Evolutionary conservation across 768 basidiomycete species (phyloP).

Genomic region (Arthromyces matolae): DNA sequence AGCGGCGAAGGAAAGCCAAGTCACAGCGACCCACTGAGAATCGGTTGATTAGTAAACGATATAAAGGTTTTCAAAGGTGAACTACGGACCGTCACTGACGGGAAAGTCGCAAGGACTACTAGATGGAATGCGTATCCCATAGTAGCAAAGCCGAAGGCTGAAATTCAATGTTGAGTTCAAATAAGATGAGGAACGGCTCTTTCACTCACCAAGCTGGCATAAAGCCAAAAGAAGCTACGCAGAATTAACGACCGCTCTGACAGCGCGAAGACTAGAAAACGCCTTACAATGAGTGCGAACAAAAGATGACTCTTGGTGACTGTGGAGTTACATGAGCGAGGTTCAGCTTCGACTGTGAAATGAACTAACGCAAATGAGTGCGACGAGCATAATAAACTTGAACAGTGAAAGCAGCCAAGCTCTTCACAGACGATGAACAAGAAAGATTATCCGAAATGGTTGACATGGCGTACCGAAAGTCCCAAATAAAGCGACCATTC

Average conservation of each 20-base stretch:
- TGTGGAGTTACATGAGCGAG: background rate
- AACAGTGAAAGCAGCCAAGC: background rate
- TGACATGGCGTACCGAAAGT: background rate
- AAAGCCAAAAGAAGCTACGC: background rate
- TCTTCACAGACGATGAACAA: background rate
- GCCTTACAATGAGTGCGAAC: background rate
- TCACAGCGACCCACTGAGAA: background rate
- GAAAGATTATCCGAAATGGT: no score
- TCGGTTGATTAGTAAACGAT: no score
- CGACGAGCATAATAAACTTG: conserved; percentile 4
- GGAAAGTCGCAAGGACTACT: background rate
- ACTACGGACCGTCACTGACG: background rate
- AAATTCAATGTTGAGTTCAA: background rate
- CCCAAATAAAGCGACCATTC: conserved; percentile 5
- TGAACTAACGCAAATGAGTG: background rate
- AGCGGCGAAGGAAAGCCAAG: background rate
- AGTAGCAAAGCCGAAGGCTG: conserved; percentile 1
- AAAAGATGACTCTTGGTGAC: background rate
- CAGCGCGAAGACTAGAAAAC: background rate
- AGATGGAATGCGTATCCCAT: conserved; percentile 1
- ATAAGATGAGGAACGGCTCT: background rate
- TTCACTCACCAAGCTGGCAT: background rate
- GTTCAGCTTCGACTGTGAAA: no score
- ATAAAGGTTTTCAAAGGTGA: no score
- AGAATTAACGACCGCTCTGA: background rate